Conservation (phyloP, 768 basidiomycete genomes). For the Termitomyces titanicus region DNA sequence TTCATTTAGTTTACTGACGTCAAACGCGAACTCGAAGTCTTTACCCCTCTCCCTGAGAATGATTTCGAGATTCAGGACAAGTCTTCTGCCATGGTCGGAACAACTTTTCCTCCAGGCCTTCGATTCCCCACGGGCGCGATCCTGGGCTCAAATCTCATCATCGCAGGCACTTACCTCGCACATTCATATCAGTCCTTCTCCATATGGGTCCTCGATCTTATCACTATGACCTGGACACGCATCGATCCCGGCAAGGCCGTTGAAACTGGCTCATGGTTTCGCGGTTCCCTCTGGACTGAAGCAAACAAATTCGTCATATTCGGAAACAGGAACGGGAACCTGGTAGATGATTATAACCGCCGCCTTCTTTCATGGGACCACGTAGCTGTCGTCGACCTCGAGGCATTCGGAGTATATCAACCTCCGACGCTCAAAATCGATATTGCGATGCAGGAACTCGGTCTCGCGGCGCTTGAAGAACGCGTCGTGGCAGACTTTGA, state of each 20-base stretch:
- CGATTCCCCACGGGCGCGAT: slow-evolving; percentile 96
- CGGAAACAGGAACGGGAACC: slow-evolving; percentile 83
- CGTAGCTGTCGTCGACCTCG: slow-evolving; percentile 85
- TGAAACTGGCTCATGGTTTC: slow-evolving; percentile 90
- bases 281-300: slow-evolving; percentile 83
- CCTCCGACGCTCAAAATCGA: slow-evolving; percentile 68
- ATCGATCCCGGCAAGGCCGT: slow-evolving; percentile 88
- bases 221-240: slow-evolving; percentile 79
- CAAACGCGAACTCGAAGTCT: slow-evolving; percentile 90
- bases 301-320: slow-evolving; percentile 87
- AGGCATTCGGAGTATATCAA: slow-evolving; percentile 95
- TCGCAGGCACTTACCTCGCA: slow-evolving; percentile 94
- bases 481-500: slow-evolving; percentile 85
- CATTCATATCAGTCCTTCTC: slow-evolving; percentile 94
- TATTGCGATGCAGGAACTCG: slow-evolving; percentile 77
- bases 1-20: slow-evolving; percentile 81
- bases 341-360: slow-evolving; percentile 91
- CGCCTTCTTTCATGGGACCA: slow-evolving; percentile 91
- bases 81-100: slow-evolving; percentile 76
- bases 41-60: slow-evolving; percentile 73
- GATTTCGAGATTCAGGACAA: slow-evolving; percentile 80
- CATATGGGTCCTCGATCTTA: slow-evolving; percentile 91
- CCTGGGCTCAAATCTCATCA: slow-evolving; percentile 85
- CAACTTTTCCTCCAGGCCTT: slow-evolving; percentile 87
- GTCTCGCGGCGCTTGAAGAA: slow-evolving; percentile 81